Evolutionary conservation across 768 basidiomycete species (phyloP).

Genomic region (Psilocybe azurescens): DNA sequence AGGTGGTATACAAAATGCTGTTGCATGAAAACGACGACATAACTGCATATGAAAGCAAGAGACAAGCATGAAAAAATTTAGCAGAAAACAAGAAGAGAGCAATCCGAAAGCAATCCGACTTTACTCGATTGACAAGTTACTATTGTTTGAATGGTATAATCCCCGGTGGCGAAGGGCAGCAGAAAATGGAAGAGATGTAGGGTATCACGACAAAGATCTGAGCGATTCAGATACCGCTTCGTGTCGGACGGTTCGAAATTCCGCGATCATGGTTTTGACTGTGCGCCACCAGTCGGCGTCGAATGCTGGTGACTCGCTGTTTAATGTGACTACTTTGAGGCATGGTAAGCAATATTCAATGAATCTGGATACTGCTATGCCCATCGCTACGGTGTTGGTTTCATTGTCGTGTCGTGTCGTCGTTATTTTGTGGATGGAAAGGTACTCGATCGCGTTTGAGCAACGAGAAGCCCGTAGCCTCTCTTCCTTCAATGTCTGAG

Average conservation of each 20-base stretch:
- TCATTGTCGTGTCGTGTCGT: not conserved
- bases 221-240: not conserved
- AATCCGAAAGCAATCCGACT: no score
- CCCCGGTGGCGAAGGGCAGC: no score
- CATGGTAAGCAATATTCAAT: slow-evolving; percentile 15
- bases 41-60: no score
- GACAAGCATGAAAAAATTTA: no score
- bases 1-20: no score
- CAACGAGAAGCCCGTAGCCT: not conserved
- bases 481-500: not conserved
- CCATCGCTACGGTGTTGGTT: not conserved
- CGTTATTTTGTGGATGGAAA: slow-evolving; percentile 1
- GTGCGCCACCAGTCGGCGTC: slow-evolving; percentile 15
- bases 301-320: not conserved
- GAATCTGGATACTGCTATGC: slow-evolving; percentile 12
- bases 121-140: no score
- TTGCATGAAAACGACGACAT: no score
- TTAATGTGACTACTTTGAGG: not conserved
- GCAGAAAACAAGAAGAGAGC: no score
- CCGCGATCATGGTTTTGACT: slow-evolving; percentile 4
- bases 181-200: no score
- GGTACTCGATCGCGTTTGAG: slow-evolving; percentile 6
- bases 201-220: no score
- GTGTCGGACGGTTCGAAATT: slow-evolving; percentile 3
- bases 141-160: no score